Conservation (phyloP, 306 rosid species). For the Potentilla sterilis region DNA sequence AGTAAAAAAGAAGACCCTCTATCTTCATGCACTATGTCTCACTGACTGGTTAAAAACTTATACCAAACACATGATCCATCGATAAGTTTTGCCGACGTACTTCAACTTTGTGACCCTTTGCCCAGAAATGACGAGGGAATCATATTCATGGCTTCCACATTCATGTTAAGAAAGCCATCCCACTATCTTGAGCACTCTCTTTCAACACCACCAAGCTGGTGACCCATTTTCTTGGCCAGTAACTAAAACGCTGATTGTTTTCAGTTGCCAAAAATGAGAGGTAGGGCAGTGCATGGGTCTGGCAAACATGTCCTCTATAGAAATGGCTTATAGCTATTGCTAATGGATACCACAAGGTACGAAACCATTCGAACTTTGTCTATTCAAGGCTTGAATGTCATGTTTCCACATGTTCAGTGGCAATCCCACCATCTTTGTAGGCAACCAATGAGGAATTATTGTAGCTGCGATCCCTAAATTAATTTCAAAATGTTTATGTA, state of each 20-base stretch:
- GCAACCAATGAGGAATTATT: no score
- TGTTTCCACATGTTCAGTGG: no score
- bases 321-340: not conserved
- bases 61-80: not conserved
- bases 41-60: not conserved
- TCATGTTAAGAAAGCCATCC: conserved; percentile 18
- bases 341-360: not conserved
- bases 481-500: no score
- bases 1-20: conserved; percentile 10
- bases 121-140: conserved; percentile 28
- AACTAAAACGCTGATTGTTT: not conserved
- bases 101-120: conserved; percentile 12
- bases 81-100: not conserved
- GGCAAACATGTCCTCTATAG: conserved; percentile 17
- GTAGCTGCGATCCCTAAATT: no score
- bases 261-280: not conserved
- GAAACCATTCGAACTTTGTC: not conserved
- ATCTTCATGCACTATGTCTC: not conserved
- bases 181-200: conserved; percentile 30
- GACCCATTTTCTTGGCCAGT: conserved; percentile 19
- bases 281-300: not conserved
- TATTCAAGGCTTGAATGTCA: no score
- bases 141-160: conserved; percentile 28
- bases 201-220: conserved; percentile 25
- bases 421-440: no score